These are phyloP conservation scores for Termitomyces sp. DNA, from an alignment of 768 basidiomycete species.

Conservation along the genomic window DNA sequence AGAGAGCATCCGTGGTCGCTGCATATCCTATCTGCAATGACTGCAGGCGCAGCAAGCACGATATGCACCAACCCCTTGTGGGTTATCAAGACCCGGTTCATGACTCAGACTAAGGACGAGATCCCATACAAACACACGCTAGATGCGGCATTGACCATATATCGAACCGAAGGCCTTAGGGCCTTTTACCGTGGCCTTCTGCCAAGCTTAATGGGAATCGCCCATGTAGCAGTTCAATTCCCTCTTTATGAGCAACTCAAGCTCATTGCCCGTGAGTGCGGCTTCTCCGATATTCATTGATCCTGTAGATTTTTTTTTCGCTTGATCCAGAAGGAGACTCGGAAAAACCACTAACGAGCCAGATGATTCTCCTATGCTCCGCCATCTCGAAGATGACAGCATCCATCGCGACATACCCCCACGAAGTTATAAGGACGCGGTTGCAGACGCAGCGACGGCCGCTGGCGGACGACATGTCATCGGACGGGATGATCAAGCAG, in stretches of 20 bases:
- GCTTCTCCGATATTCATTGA: background rate
- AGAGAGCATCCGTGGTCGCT: conserved; percentile 82
- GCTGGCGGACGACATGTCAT: conserved; percentile 51
- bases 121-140: conserved; percentile 81
- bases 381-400: conserved; percentile 96
- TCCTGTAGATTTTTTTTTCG: conserved; percentile 1
- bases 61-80: conserved; percentile 94
- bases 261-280: conserved; percentile 69
- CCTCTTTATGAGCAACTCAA: conserved; percentile 95
- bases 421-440: conserved; percentile 98
- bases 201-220: conserved; percentile 89
- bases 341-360: conserved; percentile 45
- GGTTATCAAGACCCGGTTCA: conserved; percentile 99
- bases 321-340: conserved; percentile 35
- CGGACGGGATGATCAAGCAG: conserved; percentile 54
- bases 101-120: conserved; percentile 86
- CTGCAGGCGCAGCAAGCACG: conserved; percentile 89
- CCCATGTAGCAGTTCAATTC: conserved; percentile 96
- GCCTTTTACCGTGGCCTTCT: conserved; percentile 95
- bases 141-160: conserved; percentile 88
- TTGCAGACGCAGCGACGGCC: conserved; percentile 81
- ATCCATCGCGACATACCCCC: conserved; percentile 92
- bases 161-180: conserved; percentile 75
- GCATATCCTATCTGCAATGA: conserved; percentile 94
- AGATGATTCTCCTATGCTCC: conserved; percentile 81